Conservation (phyloP, 768 basidiomycete species). For the Russula brevipes region DNA sequence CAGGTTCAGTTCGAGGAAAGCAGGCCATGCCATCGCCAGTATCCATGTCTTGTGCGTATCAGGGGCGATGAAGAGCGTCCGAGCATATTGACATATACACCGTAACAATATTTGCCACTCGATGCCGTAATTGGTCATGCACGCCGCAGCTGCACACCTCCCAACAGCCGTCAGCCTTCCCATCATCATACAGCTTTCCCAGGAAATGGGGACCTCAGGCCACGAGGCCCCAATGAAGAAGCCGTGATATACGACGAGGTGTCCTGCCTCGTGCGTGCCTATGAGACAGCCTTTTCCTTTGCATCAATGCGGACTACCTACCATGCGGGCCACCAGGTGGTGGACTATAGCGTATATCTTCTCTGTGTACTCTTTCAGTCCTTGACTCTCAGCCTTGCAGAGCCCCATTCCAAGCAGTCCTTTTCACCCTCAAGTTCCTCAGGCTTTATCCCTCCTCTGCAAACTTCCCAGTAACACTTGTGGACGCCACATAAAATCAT, state of each 20-base stretch:
- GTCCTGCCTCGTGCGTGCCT: conserved; percentile 16
- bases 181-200: conserved; percentile 13
- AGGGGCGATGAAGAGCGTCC: not conserved
- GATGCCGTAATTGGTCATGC: conserved; percentile 10
- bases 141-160: conserved; percentile 11
- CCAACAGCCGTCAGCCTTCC: conserved; percentile 10
- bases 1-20: not conserved
- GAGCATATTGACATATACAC: not conserved
- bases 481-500: not conserved
- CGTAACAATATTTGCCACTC: conserved; percentile 1
- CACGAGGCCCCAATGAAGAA: conserved; percentile 22
- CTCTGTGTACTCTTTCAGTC: conserved; percentile 8
- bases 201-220: conserved; percentile 17
- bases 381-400: conserved; percentile 19
- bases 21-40: not conserved
- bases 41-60: not conserved
- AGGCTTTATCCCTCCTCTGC: not conserved
- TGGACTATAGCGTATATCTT: conserved; percentile 10
- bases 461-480: not conserved
- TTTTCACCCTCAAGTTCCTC: not conserved
- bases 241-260: conserved; percentile 16
- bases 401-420: conserved; percentile 6
- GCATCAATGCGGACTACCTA: conserved; percentile 15
- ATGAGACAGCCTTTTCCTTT: conserved; percentile 16
- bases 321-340: conserved; percentile 16